Percentiles rank a stretch among this genome's conserved stretches.
These are phyloP conservation scores for Alternaria sp. DNA, from an alignment of 2,329 filamentous ascomycete genomes.

Conservation along the genomic window DNA sequence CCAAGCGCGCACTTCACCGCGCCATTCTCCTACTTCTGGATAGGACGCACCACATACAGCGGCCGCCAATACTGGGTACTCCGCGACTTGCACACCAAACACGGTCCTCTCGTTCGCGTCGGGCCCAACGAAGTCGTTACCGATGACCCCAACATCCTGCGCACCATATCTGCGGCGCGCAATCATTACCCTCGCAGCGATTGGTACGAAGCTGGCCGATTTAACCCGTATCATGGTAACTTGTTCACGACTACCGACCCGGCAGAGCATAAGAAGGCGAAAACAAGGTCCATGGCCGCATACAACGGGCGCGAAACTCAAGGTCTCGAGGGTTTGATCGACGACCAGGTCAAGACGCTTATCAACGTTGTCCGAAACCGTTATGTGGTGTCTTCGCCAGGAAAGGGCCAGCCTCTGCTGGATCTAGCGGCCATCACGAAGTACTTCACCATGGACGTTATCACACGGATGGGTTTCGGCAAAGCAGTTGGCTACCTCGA, in stretches of 20 bases:
- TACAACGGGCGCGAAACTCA: constrained; percentile 5
- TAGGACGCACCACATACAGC: constrained; percentile 1
- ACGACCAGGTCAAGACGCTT: constrained; percentile 2
- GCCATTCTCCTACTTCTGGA: constrained; percentile 7
- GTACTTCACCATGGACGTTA: constrained; percentile 17
- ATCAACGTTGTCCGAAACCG: constrained; percentile 1
- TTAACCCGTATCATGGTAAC: constrained; percentile 10
- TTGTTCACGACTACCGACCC: background rate
- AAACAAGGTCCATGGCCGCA: background rate
- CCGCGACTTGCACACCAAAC: background rate
- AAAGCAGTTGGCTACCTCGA: constrained; percentile 13
- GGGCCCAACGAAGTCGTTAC: constrained; percentile 57
- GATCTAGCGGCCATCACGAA: background rate
- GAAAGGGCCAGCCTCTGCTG: background rate
- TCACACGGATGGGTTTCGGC: constrained; percentile 13
- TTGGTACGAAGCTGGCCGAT: constrained; percentile 3
- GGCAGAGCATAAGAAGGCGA: background rate
- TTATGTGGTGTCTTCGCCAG: background rate
- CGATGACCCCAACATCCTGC: constrained; percentile 55
- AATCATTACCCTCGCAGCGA: constrained; percentile 37
- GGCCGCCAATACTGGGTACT: constrained; percentile 8
- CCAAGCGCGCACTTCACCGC: constrained; percentile 1
- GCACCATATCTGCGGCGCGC: constrained; percentile 50
- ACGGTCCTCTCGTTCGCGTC: constrained; percentile 44
- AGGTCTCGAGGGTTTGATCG: background rate